Conservation (phyloP, 2,329 filamentous ascomycete species). For the Diaporthe sp. region DNA sequence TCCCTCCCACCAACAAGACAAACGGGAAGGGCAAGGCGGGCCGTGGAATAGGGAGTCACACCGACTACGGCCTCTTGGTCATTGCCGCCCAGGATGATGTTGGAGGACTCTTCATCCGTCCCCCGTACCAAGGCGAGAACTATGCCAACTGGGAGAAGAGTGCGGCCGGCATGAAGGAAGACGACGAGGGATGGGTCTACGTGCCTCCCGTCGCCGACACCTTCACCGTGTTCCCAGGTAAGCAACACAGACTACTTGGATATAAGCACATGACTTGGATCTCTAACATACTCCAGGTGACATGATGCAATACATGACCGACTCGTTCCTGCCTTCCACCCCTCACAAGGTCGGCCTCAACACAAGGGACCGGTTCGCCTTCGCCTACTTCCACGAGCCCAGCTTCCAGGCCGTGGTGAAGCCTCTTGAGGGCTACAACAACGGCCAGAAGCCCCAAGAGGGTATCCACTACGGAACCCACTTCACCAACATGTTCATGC, state of each 20-base stretch:
- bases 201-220: constrained; percentile 58
- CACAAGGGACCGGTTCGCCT: constrained; percentile 59
- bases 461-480: constrained; percentile 65
- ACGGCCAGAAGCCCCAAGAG: constrained; percentile 47
- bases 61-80: constrained; percentile 65
- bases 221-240: constrained; percentile 64
- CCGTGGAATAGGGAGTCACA: constrained; percentile 65
- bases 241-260: constrained; percentile 15
- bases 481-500: constrained; percentile 64
- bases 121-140: constrained; percentile 54
- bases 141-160: constrained; percentile 61
- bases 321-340: constrained; percentile 58
- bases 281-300: constrained; percentile 51
- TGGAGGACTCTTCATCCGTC: constrained; percentile 62
- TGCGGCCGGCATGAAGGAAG: constrained; percentile 57
- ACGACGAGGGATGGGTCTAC: constrained; percentile 61
- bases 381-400: constrained; percentile 66
- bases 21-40: constrained; percentile 64
- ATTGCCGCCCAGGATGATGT: constrained; percentile 64
- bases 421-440: constrained; percentile 55
- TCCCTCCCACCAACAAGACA: constrained; percentile 50
- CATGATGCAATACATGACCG: constrained; percentile 65
- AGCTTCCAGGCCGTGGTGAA: constrained; percentile 60
- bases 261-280: not conserved
- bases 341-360: constrained; percentile 65